Base-by-base conservation (phyloP, 306 rosid species). In the Begonia masoniana region DNA sequence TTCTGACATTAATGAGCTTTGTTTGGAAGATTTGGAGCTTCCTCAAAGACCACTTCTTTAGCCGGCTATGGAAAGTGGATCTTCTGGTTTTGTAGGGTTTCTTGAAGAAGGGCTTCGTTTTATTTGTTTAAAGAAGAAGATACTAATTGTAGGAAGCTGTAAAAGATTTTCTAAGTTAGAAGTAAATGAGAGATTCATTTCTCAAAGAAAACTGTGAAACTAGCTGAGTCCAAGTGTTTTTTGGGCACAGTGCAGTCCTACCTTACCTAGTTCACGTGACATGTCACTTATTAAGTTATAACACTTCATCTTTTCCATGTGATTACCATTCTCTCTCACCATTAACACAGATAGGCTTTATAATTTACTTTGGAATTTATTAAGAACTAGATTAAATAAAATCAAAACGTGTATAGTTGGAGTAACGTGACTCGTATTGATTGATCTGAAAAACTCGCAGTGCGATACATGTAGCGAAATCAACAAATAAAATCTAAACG, bases 31-130 rank as follows among this genome's bases (percentile, higher is more conserved):
- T 36, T 82, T 84, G 97, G 79, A 75, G 36, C 63, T 24, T 49
- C 70, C 45, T 66, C 55, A 17, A 17, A 41, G 63, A 77, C 68
- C 59, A 53, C 69, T 78, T 70, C 68, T 61, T 62, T 62, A 77
- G 95, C 95, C 85, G 94, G 94, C 94, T 80, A 62, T 71, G 46
- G 53, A 35, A 60, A 60, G 36, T 58, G 52, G 17, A 8, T 14
- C 10, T 7, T 10, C 17, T 48, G 52, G 19, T 15, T 15, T 7
- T 19, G 24, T 15, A 24, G 53, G 5, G 9, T 31, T 31, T 31
- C 39, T 31, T 31, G 39, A 31, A 31, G 39, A 31, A 31, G 39
- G 39, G 8, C 5, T 6, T 31, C 9, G 39, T 31, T 6, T 31
- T 1, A 31, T 31, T 7, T 7, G 39, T 31, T 31, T 7, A 31